Evolutionary conservation across 2,329 filamentous ascomycete genomes (phyloP).

Genomic region (Colletotrichum limetticola): DNA sequence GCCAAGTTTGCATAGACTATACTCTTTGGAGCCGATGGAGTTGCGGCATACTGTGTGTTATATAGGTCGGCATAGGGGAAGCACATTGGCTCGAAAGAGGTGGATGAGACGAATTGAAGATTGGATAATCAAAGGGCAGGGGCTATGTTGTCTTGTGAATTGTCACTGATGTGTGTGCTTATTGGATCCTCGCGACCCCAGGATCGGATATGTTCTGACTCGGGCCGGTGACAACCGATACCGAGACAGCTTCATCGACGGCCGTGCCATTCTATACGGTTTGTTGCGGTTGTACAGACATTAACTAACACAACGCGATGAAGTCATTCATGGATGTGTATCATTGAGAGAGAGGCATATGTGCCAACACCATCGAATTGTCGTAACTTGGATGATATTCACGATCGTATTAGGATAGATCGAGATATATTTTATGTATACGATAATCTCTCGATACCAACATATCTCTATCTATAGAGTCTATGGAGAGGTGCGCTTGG

Average conservation of each 20-base stretch:
- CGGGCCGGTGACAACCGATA: background rate
- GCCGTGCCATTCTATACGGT: slow-evolving; percentile 1
- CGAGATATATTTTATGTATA: too few species aligned
- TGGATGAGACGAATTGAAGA: background rate
- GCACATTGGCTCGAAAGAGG: background rate
- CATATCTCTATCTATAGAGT: too few species aligned
- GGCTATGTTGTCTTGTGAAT: background rate
- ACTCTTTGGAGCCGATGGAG: background rate
- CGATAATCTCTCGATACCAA: too few species aligned
- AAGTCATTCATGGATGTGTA: background rate
- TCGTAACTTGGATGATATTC: too few species aligned
- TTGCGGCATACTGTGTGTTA: slow-evolving; percentile 3
- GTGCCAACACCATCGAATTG: too few species aligned
- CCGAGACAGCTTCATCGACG: background rate
- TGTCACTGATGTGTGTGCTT: background rate
- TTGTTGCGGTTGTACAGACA: background rate
- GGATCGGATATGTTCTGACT: background rate
- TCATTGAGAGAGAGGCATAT: too few species aligned
- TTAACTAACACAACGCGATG: background rate
- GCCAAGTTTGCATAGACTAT: slow-evolving; percentile 2
- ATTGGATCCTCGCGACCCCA: background rate
- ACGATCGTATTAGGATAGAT: too few species aligned
- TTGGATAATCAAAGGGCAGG: background rate
- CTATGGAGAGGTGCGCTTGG: background rate
- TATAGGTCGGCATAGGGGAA: background rate